Conservation (phyloP, 352 stramenopile genomes). For the Globisporangium sylvaticum region DNA sequence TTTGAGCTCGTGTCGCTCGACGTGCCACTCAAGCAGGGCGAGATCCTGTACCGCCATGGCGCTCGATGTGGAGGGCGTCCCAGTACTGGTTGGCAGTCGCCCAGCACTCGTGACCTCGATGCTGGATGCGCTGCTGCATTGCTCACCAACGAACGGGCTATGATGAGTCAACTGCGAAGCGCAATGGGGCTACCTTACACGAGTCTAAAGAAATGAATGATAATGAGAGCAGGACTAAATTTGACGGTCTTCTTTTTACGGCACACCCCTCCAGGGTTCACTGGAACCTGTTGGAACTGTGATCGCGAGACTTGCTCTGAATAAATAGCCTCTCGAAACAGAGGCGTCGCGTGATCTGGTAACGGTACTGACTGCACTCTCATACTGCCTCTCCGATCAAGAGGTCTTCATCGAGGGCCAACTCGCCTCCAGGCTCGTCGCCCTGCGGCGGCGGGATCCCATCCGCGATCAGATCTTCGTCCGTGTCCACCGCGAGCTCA, state of each 20-base stretch:
- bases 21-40: slow-evolving; percentile 50
- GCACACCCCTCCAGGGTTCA: no score
- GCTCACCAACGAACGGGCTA: no score
- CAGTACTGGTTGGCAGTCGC: neutral
- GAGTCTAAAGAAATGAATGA: no score
- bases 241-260: no score
- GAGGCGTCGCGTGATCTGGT: neutral
- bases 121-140: no score
- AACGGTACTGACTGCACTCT: neutral
- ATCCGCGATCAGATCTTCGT: neutral
- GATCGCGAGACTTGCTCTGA: neutral
- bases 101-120: neutral
- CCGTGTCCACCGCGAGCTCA: neutral
- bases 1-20: slow-evolving; percentile 78
- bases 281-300: no score
- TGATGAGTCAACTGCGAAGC: no score
- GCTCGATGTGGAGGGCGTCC: slow-evolving; percentile 12
- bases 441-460: neutral
- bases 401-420: neutral
- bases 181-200: no score
- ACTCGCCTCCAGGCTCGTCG: neutral
- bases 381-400: neutral
- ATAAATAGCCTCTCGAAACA: neutral
- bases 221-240: no score
- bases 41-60: slow-evolving; percentile 45